Base-by-base conservation (phyloP, 768 basidiomycete species). In the Kwoniella pini region DNA sequence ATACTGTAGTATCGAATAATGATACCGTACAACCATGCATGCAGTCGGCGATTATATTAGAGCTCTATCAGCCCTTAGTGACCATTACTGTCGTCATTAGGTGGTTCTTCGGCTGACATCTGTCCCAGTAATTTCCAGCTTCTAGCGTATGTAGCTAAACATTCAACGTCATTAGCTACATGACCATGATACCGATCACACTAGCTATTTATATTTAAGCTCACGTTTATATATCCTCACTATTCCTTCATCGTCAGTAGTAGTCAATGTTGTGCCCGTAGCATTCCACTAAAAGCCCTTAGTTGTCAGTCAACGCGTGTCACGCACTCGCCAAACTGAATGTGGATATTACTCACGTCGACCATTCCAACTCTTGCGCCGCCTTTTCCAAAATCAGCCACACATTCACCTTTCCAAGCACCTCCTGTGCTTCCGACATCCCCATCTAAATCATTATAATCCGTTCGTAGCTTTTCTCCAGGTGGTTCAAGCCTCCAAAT, bases 401-500 rank as follows among this genome's bases (percentile, higher is more conserved):
- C 88, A 10, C 88, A 75, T 28, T 80, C 83, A 3, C 85, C 89
- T 1, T 82, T 84, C 95, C 95, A 97, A 59, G 83, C 85, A 2
- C 81, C 80, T 0, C 80, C 26, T 53, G 63, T 21, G 0, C 79
- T 21, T 3, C 52, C 45, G 44, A 54, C 60, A n/a, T 60, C 76
- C 39, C 80, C 81, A 48, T 54, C 53, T 36, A 36, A 15, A 27
- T 54, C 59, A 22, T 54, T 42, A 40, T 54, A 61, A 28, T 54
- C 59, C 33, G 52, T 27, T 30, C 59, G 36, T n/a, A 61, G 27
- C 40, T 50, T 53, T 24, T 61, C 59, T 13, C 36, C 44, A 1
- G 81, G 81, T 4, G 90, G 88, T 63, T 83, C 84, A 27, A 96
- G 81, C 63, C 86, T 86, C 93, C 93, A 97, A 64, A 99, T 90